A percentile compares a stretch with the other conserved stretches of the same genome.
Evolutionary conservation across 2,329 filamentous ascomycete species (phyloP).

Genomic region (Alternaria conjuncta): DNA sequence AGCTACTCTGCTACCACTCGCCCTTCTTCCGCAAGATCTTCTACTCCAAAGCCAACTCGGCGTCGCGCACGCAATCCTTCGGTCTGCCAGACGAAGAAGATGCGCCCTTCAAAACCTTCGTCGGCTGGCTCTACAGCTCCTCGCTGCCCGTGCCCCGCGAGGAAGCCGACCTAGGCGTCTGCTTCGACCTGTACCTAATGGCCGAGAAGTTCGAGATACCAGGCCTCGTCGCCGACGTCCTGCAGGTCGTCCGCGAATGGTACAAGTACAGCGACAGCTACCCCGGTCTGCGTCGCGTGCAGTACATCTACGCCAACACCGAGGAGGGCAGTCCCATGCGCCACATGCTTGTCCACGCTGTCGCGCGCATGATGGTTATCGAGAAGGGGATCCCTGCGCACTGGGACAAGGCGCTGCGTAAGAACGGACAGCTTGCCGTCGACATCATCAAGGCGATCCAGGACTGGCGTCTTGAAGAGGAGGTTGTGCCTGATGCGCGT

Average conservation of each 20-base stretch:
- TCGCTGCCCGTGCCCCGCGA: constrained; percentile 55
- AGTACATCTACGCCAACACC: constrained; percentile 60
- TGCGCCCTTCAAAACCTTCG: constrained; percentile 58
- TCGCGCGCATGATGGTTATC: constrained; percentile 59
- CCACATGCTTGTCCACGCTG: constrained; percentile 56
- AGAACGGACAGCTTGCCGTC: constrained; percentile 62
- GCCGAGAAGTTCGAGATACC: constrained; percentile 60
- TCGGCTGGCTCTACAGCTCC: constrained; percentile 61
- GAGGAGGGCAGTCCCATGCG: constrained; percentile 56
- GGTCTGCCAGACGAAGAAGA: constrained; percentile 62
- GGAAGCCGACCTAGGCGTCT: constrained; percentile 57
- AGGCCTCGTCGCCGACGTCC: constrained; percentile 55
- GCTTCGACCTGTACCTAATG: constrained; percentile 64
- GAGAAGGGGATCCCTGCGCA: constrained; percentile 58
- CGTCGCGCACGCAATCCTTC: constrained; percentile 47
- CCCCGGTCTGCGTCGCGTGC: constrained; percentile 60
- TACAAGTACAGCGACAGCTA: constrained; percentile 61
- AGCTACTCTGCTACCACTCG: constrained; percentile 62
- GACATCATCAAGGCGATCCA: constrained; percentile 62
- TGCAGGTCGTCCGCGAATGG: constrained; percentile 58
- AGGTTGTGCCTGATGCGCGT: constrained; percentile 58
- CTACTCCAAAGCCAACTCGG: constrained; percentile 45
- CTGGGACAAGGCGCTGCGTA: constrained; percentile 62
- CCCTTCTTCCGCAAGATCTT: constrained; percentile 62
- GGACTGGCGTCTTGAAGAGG: constrained; percentile 60